A percentile compares a stretch with the other conserved stretches of the same genome.
Evolutionary conservation across 2,329 filamentous ascomycete genomes (phyloP).

Genomic region (Neurospora sp.): DNA sequence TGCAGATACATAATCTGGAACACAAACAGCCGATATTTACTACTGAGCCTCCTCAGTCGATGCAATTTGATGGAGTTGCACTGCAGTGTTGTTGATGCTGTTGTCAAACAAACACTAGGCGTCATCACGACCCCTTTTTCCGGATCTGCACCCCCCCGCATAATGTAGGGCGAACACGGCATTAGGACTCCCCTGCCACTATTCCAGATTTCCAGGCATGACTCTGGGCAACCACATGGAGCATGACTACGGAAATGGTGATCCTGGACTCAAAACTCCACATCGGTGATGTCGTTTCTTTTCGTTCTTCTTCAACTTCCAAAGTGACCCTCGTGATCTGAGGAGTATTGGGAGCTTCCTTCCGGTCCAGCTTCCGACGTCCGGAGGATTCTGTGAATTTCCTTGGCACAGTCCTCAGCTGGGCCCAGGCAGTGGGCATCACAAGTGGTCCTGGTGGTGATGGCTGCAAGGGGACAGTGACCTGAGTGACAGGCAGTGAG

Average conservation of each 20-base stretch:
- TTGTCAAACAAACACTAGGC: neutral
- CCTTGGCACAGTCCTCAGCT: too few relatives aligned
- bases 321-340: too few relatives aligned
- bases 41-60: neutral
- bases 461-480: too few relatives aligned
- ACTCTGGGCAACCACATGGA: neutral
- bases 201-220: neutral
- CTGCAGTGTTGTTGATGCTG: neutral
- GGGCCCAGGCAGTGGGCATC: too few relatives aligned
- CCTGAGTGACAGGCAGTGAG: too few relatives aligned
- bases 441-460: too few relatives aligned
- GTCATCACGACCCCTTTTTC: neutral
- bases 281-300: neutral
- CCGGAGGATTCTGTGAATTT: too few relatives aligned
- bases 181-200: neutral
- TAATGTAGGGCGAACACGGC: neutral
- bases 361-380: neutral
- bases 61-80: neutral
- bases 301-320: too few relatives aligned
- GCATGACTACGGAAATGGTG: too few relatives aligned
- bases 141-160: neutral
- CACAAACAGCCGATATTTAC: neutral
- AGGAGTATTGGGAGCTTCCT: too few relatives aligned
- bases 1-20: too few relatives aligned
- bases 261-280: too few relatives aligned